phyloP scores from a whole-genome alignment of 1,139 yeast genomes.

The Yueomyces sp. region DNA sequence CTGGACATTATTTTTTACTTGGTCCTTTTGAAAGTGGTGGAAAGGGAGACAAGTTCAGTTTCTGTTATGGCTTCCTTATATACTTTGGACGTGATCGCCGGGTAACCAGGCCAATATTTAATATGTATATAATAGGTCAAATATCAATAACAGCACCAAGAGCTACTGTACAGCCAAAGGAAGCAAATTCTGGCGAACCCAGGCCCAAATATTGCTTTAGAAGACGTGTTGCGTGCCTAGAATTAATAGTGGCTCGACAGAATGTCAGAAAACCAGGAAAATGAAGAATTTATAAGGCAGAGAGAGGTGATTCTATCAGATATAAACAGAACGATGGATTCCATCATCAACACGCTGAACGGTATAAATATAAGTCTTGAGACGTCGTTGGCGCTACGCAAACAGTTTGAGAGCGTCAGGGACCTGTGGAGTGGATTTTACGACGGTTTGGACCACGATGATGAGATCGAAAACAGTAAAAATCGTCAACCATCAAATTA shows the following conservation, averaged over 20 bases:
- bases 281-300: constrained; percentile 20
- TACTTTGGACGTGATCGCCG: too few species aligned
- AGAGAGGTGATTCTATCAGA: constrained; percentile 21
- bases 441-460: constrained; percentile 22
- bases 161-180: too few species aligned
- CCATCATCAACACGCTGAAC: constrained; percentile 36
- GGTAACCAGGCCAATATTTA: too few species aligned
- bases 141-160: too few species aligned
- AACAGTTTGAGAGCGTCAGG: constrained; percentile 40
- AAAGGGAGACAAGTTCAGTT: too few species aligned
- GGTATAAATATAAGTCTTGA: constrained; percentile 39
- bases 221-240: too few species aligned
- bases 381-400: constrained; percentile 40
- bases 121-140: too few species aligned
- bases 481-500: too few species aligned
- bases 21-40: not conserved
- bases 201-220: too few species aligned
- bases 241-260: too few species aligned
- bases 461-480: not conserved
- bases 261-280: constrained; percentile 2
- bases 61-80: too few species aligned
- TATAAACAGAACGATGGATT: constrained; percentile 31
- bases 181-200: too few species aligned
- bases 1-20: constrained; percentile 10
- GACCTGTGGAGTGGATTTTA: constrained; percentile 39